A percentile compares a stretch with the other conserved stretches of the same genome.
Evolutionary conservation across 2,329 filamentous ascomycete genomes (phyloP).

Genomic region (Phyllosticta paracitricarpa): DNA sequence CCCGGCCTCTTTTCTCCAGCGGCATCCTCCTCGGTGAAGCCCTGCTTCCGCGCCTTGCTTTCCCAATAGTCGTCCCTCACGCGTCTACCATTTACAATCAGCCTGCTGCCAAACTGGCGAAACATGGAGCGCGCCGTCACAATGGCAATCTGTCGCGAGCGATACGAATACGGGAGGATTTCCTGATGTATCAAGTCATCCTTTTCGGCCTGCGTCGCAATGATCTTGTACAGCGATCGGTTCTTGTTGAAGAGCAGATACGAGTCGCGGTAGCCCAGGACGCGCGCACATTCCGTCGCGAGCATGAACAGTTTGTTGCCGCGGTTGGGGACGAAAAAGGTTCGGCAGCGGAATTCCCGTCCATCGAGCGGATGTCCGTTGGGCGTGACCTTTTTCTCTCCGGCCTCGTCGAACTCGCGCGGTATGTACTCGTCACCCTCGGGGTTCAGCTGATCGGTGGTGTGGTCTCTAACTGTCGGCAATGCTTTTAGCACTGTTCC

Average conservation of each 20-base stretch:
- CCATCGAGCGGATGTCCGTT: conserved; percentile 74
- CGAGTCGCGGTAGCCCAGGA: conserved; percentile 91
- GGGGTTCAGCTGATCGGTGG: conserved; percentile 83
- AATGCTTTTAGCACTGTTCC: conserved; percentile 76
- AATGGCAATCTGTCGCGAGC: conserved; percentile 96
- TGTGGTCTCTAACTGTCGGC: conserved; percentile 92
- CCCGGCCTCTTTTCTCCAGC: conserved; percentile 95
- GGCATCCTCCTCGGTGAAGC: conserved; percentile 92
- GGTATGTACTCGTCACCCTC: conserved; percentile 92
- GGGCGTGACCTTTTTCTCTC: conserved; percentile 83
- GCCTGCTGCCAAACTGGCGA: conserved; percentile 89
- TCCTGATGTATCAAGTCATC: conserved; percentile 93
- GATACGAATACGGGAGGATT: conserved; percentile 92
- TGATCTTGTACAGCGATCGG: conserved; percentile 92
- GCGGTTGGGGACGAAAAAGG: conserved; percentile 83
- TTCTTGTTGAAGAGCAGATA: conserved; percentile 99
- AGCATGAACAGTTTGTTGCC: conserved; percentile 97
- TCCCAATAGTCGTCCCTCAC: conserved; percentile 99
- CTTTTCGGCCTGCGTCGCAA: conserved; percentile 90
- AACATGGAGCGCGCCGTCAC: conserved; percentile 98
- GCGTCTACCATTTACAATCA: conserved; percentile 79
- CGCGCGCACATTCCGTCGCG: conserved; percentile 90
- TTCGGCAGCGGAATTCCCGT: conserved; percentile 85
- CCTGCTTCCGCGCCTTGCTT: conserved; percentile 90
- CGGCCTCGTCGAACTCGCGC: conserved; percentile 82